Evolutionary conservation across 768 basidiomycete genomes (phyloP).

Genomic region (Suillus decipiens): DNA sequence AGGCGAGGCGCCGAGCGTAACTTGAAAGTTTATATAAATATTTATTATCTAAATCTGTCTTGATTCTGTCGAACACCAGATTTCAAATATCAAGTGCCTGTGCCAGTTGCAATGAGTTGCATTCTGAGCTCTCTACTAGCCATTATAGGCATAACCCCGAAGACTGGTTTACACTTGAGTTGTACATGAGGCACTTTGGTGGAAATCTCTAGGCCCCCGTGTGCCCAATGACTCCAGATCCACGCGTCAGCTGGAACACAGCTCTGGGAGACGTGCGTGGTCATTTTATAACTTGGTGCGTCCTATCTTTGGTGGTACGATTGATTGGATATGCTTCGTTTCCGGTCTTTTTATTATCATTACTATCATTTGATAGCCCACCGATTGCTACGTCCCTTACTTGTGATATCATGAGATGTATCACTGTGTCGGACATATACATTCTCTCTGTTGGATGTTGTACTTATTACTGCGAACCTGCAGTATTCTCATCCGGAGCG

Average conservation of each 20-base stretch:
- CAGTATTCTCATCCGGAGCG: neutral
- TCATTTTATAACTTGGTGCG: neutral
- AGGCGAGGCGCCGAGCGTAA: no score
- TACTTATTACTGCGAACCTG: neutral
- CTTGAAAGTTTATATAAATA: neutral
- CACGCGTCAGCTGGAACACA: neutral
- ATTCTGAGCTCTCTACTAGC: neutral
- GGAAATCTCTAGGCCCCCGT: neutral
- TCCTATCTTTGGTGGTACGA: neutral
- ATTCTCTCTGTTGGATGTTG: neutral
- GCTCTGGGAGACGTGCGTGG: neutral
- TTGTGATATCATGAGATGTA: neutral
- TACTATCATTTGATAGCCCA: neutral
- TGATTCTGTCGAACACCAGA: neutral
- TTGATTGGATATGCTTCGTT: neutral
- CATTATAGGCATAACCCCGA: neutral
- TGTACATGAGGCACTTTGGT: neutral
- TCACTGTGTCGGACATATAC: neutral
- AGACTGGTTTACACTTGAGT: neutral
- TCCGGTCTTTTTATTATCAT: neutral
- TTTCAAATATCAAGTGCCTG: neutral
- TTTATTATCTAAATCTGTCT: neutral
- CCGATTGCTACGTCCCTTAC: neutral
- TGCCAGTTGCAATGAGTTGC: neutral
- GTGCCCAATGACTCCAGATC: neutral